Percentiles rank a stretch among this genome's conserved stretches.
These are phyloP conservation scores for Tetrastigma voinierianum DNA, from an alignment of 164 flowering plant genomes.

Conservation along the genomic window DNA sequence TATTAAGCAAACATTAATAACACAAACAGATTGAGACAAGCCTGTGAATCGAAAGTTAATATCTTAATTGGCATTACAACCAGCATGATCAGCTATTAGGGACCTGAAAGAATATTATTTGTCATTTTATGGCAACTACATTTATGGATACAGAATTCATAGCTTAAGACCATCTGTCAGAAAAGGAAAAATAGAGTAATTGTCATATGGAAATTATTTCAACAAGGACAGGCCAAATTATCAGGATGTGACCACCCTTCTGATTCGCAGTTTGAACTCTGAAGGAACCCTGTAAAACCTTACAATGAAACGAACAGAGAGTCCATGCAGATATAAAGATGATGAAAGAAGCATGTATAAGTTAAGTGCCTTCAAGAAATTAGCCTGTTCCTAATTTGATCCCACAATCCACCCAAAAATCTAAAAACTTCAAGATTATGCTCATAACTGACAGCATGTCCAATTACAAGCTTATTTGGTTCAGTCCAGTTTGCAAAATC, in stretches of 20 bases:
- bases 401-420: not conserved
- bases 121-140: slow-evolving; percentile 5
- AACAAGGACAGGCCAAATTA: slow-evolving; percentile 24
- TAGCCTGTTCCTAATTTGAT: not conserved
- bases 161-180: no score
- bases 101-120: slow-evolving; percentile 44
- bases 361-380: not conserved
- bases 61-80: slow-evolving; percentile 93
- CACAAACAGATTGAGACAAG: slow-evolving; percentile 25
- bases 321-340: not conserved
- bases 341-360: not conserved
- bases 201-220: not conserved
- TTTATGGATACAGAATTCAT: no score
- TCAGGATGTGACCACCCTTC: slow-evolving; percentile 96
- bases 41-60: slow-evolving; percentile 95
- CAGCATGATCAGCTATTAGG: slow-evolving; percentile 74
- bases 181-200: not conserved
- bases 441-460: no score
- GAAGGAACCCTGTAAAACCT: slow-evolving; percentile 72
- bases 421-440: no score
- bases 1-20: not conserved
- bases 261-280: slow-evolving; percentile 74
- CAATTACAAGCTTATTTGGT: no score
- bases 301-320: not conserved
- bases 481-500: no score